phyloP scores from a whole-genome alignment of 2,329 filamentous ascomycete species.

The Periglandula ipomoeae region DNA sequence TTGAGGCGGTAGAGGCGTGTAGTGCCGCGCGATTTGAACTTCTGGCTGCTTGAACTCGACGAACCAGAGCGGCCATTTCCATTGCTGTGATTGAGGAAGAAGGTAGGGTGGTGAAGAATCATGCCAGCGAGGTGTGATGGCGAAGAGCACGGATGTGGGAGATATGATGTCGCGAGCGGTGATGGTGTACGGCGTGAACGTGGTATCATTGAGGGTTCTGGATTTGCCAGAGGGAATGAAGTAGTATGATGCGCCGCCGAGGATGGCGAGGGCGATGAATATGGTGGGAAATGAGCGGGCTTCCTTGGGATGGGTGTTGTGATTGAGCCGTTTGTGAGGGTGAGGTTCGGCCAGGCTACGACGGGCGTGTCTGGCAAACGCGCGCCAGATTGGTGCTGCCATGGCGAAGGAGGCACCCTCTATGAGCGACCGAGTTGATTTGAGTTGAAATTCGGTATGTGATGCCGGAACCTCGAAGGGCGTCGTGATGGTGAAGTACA shows the following conservation, averaged over 20 bases:
- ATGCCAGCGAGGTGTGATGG: constrained; percentile 37
- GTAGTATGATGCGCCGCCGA: constrained; percentile 20
- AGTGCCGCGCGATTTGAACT: constrained; percentile 82
- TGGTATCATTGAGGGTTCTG: constrained; percentile 42
- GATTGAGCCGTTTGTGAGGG: background rate
- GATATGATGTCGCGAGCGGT: constrained; percentile 53
- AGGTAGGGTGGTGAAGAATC: constrained; percentile 21
- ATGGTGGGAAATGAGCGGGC: constrained; percentile 16
- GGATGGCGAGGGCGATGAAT: constrained; percentile 13
- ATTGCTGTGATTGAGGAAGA: constrained; percentile 13
- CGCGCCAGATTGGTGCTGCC: background rate
- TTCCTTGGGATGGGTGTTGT: constrained; percentile 18
- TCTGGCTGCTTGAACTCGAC: constrained; percentile 93
- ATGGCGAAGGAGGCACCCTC: background rate
- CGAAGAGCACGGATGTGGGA: constrained; percentile 59
- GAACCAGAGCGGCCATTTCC: constrained; percentile 62
- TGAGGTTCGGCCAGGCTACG: background rate
- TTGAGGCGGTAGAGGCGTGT: constrained; percentile 70
- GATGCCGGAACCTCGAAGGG: no score
- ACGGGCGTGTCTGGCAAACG: background rate
- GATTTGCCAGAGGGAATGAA: constrained; percentile 14
- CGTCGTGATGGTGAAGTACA: background rate
- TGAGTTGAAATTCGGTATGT: no score
- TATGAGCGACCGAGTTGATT: background rate
- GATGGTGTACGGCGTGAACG: constrained; percentile 59